Evolutionary conservation across 2,329 filamentous ascomycete species (phyloP), one percentile per base, ranked within the genome.

Genomic region (Aspergillus hiratsukae): DNA sequence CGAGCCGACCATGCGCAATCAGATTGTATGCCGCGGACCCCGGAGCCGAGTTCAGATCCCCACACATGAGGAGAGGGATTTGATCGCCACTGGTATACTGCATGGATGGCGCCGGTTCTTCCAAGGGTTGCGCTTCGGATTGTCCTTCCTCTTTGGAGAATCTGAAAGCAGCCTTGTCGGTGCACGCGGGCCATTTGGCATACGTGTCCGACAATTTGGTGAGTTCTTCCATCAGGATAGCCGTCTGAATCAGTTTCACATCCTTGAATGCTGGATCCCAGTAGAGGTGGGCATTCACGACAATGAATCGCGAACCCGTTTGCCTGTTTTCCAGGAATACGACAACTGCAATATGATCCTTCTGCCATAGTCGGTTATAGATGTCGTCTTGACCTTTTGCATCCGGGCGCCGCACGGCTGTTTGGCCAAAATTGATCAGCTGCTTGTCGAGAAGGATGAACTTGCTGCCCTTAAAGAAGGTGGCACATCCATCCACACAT

Each of bases 301-400:
- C 86, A 61, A 99, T 96, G 68, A 97, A 79, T 55, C 94, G 87
- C 14, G 91, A 87, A n/a, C 94, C 94, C 0, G 93, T 97, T 58
- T 84, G 79, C 40, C 93, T 86, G 67, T 96, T 97, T 75, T 99
- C 94, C 60, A 99, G 85, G 78, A 97, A 96, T 55, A 89, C 86
- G 49, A 96, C 85, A 49, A 96, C 88, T 17, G 89, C 94, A 73
- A 99, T 96, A 71, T 97, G 93, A 80, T 99, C 94, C 76, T 94
- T 91, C 59, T 93, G 92, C 94, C 97, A 97, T 58, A 99, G 89
- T 28, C 94, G 89, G 73, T 99, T 99, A 82, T 96, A 97, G 56
- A 97, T 93, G 68, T 99, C 94, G 70, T 96, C 90, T 68, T 96
- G 91, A 55, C 92, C 90, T 77, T 97, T 97, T 85, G 97, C 96